Percentiles rank a stretch among this genome's conserved stretches.
Conservation (phyloP, 2,329 filamentous ascomycete genomes). For the Celoporthe dispersa region DNA sequence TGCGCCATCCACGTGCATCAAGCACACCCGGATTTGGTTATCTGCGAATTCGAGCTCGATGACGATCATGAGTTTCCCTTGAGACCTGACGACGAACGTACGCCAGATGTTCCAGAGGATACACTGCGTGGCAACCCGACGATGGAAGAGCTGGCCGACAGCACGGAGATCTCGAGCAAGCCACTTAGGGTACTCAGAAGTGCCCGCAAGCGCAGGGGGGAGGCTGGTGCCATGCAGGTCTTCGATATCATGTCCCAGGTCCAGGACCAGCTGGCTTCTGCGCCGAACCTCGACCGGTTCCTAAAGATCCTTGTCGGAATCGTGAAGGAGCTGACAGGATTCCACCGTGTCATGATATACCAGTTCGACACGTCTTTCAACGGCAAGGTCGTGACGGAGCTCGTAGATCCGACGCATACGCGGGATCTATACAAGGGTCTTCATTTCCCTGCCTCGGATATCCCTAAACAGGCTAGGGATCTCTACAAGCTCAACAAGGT, state of each 20-base stretch:
- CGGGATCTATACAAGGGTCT: slow-evolving; percentile 86
- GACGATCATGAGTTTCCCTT: slow-evolving; percentile 73
- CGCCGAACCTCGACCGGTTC: slow-evolving; percentile 71
- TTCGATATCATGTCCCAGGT: slow-evolving; percentile 93
- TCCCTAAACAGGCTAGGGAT: slow-evolving; percentile 83
- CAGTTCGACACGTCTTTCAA: slow-evolving; percentile 86
- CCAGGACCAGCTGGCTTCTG: slow-evolving; percentile 80
- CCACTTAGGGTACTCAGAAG: slow-evolving; percentile 78
- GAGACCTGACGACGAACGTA: slow-evolving; percentile 62
- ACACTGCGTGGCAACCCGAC: slow-evolving; percentile 76
- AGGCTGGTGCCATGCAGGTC: slow-evolving; percentile 84
- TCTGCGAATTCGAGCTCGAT: slow-evolving; percentile 89
- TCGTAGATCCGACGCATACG: slow-evolving; percentile 79
- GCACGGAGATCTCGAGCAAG: slow-evolving; percentile 75
- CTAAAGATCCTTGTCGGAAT: slow-evolving; percentile 83
- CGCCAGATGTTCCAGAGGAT: slow-evolving; percentile 69
- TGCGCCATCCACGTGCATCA: slow-evolving; percentile 82
- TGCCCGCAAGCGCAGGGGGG: slow-evolving; percentile 74
- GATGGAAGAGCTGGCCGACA: slow-evolving; percentile 72
- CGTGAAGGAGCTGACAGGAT: slow-evolving; percentile 86
- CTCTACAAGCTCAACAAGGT: slow-evolving; percentile 91
- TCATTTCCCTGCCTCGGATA: slow-evolving; percentile 87
- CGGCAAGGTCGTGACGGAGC: slow-evolving; percentile 83
- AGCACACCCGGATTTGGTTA: slow-evolving; percentile 69
- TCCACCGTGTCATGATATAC: slow-evolving; percentile 92